Evolutionary conservation across 257 asterid species (phyloP).

Genomic region (Rehmannia glutinosa): DNA sequence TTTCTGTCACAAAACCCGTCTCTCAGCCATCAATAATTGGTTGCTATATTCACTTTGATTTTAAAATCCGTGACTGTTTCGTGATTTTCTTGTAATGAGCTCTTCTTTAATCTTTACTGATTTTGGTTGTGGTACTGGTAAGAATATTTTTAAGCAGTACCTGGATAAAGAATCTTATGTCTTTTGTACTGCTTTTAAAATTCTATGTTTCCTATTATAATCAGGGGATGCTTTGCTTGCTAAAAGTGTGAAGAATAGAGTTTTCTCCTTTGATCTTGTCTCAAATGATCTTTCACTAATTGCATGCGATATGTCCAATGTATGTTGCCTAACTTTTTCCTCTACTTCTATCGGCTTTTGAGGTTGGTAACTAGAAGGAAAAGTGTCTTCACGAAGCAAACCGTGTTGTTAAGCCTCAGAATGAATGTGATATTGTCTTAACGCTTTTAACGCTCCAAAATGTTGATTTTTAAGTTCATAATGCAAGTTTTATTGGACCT

Average conservation of each 20-base stretch:
- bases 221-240: conserved; percentile 79
- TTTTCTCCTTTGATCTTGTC: conserved; percentile 68
- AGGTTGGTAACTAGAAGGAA: too few species aligned
- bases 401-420: conserved; percentile 73
- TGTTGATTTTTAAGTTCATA: background rate
- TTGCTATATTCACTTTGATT: too few species aligned
- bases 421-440: conserved; percentile 4
- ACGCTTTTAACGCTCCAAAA: background rate
- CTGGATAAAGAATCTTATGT: background rate
- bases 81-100: too few species aligned
- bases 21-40: too few species aligned
- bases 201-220: background rate
- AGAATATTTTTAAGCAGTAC: conserved; percentile 15
- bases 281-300: conserved; percentile 62
- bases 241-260: conserved; percentile 61
- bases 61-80: too few species aligned
- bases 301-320: conserved; percentile 79
- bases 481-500: conserved; percentile 12
- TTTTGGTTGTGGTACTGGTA: conserved; percentile 86
- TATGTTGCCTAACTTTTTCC: too few species aligned
- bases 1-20: too few species aligned
- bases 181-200: background rate
- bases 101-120: conserved; percentile 62
- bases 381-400: conserved; percentile 66
- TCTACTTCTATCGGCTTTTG: background rate